Conservation (phyloP, 2,329 filamentous ascomycete genomes). For the Paramyrothecium sp. region DNA sequence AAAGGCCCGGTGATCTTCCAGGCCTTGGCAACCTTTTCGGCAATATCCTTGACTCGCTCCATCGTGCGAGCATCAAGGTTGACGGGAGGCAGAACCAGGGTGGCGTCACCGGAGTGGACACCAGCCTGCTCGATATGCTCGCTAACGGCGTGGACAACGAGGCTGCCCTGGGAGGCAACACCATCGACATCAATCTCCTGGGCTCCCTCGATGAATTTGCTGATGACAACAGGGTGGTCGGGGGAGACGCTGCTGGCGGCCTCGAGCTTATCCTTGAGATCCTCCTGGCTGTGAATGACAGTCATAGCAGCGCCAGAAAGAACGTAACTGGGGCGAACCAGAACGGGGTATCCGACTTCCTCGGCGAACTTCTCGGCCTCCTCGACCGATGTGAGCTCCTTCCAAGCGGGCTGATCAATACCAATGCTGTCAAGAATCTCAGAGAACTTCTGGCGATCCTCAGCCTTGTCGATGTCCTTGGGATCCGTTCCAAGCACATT, state of each 20-base stretch:
- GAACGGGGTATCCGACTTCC: slow-evolving; percentile 85
- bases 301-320: slow-evolving; percentile 98
- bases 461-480: slow-evolving; percentile 93
- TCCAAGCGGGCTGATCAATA: slow-evolving; percentile 96
- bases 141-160: slow-evolving; percentile 87
- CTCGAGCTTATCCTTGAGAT: slow-evolving; percentile 92
- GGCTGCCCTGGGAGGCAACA: slow-evolving; percentile 81
- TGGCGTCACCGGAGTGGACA: slow-evolving; percentile 97
- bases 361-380: slow-evolving; percentile 87
- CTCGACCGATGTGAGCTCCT: slow-evolving; percentile 86
- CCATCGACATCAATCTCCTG: slow-evolving; percentile 96
- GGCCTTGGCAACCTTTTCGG: slow-evolving; percentile 91
- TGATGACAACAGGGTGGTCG: slow-evolving; percentile 97
- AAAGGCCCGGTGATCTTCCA: slow-evolving; percentile 98
- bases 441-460: slow-evolving; percentile 98
- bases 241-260: slow-evolving; percentile 89
- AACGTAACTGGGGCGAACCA: slow-evolving; percentile 93
- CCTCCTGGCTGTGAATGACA: slow-evolving; percentile 82
- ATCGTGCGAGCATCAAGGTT: slow-evolving; percentile 76
- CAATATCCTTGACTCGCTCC: slow-evolving; percentile 90
- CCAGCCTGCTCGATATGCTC: slow-evolving; percentile 97
- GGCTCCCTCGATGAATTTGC: slow-evolving; percentile 95
- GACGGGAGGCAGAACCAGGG: slow-evolving; percentile 83
- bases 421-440: slow-evolving; percentile 96
- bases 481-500: slow-evolving; percentile 92